Evolutionary conservation across 768 basidiomycete species (phyloP).

Genomic region (Mycena haematopus): DNA sequence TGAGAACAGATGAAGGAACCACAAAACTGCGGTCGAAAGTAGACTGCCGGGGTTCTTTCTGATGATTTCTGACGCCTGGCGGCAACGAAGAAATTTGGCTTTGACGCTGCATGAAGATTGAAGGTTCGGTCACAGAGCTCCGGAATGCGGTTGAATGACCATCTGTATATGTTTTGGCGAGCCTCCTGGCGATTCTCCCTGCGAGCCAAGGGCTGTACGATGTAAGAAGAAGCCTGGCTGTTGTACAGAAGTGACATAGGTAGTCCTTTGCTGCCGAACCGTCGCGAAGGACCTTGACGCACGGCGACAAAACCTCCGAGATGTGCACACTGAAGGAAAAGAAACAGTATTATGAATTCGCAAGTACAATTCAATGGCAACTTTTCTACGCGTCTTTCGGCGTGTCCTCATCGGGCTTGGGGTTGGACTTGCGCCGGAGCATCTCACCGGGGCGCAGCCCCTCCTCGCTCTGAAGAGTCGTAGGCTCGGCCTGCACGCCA

Average conservation of each 20-base stretch:
- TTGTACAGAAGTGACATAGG: too few species aligned
- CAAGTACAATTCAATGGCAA: slow-evolving; percentile 9
- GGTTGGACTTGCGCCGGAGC: slow-evolving; percentile 4
- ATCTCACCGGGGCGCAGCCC: slow-evolving; percentile 27
- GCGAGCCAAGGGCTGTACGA: too few species aligned
- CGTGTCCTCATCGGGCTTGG: neutral
- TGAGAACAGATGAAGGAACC: neutral
- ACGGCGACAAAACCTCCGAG: neutral
- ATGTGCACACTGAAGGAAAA: neutral
- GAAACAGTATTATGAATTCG: neutral
- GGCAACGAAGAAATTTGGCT: neutral
- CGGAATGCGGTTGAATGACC: neutral
- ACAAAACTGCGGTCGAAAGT: neutral
- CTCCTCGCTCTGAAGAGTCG: slow-evolving; percentile 13
- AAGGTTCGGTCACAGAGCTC: neutral
- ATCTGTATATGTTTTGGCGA: neutral
- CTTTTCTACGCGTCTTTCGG: neutral
- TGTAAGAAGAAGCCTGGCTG: too few species aligned
- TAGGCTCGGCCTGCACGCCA: slow-evolving; percentile 44
- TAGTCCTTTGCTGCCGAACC: neutral
- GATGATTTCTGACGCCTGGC: neutral
- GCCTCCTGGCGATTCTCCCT: neutral
- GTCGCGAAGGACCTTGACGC: neutral
- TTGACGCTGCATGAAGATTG: neutral
- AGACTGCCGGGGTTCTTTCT: neutral